A percentile compares a stretch with the other conserved stretches of the same genome.
Conservation (phyloP, 2,329 filamentous ascomycete genomes). For the Penicillium janthinellum region DNA sequence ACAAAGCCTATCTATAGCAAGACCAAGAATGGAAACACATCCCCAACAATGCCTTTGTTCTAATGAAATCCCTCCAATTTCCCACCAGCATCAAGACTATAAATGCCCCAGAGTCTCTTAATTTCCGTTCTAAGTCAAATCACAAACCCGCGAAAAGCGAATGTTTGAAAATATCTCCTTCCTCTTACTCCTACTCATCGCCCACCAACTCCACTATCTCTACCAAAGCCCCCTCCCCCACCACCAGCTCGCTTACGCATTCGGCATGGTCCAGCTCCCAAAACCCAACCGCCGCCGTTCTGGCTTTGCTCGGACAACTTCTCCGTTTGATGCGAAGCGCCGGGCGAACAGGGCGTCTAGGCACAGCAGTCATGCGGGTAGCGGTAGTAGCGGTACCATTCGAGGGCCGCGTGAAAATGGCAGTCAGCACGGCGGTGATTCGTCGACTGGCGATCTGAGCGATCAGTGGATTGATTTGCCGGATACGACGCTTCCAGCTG, state of each 20-base stretch:
- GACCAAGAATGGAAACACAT: background rate
- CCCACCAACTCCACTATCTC: background rate
- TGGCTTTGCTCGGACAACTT: background rate
- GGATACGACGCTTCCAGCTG: background rate
- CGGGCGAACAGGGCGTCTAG: background rate
- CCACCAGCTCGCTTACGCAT: background rate
- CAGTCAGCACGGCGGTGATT: background rate
- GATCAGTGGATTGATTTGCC: background rate
- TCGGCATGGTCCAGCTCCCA: background rate
- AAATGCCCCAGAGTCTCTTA: background rate
- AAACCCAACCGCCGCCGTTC: background rate
- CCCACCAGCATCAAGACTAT: background rate
- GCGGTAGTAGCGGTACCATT: background rate
- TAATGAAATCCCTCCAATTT: background rate
- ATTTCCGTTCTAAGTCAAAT: background rate
- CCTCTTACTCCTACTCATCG: background rate
- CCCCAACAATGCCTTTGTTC: background rate
- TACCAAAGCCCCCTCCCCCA: background rate
- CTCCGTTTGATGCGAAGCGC: background rate
- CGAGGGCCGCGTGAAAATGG: background rate
- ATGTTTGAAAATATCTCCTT: background rate
- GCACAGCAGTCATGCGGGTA: background rate
- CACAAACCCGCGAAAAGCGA: background rate
- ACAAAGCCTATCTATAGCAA: background rate
- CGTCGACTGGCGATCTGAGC: background rate